These are phyloP conservation scores for Crepidotus variabilis DNA, from an alignment of 768 basidiomycete species.

Conservation along the genomic window DNA sequence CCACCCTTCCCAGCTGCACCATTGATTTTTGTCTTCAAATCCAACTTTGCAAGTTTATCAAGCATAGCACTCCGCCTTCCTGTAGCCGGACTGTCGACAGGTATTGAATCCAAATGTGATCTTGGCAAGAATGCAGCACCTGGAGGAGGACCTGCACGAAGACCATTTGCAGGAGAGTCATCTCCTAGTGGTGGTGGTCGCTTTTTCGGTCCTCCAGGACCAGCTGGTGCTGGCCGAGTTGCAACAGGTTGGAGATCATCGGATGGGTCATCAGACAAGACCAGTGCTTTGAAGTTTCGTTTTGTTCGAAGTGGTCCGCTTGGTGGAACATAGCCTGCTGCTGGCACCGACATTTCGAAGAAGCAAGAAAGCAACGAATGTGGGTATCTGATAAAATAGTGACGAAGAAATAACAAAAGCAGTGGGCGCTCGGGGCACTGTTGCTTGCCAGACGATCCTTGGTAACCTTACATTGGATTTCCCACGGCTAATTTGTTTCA, in stretches of 20 bases:
- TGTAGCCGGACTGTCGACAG: constrained; percentile 49
- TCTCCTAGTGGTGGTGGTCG: constrained; percentile 23
- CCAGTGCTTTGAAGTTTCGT: constrained; percentile 84
- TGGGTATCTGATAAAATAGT: neutral
- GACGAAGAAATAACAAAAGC: neutral
- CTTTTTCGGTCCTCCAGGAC: constrained; percentile 14
- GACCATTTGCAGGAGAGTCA: constrained; percentile 13
- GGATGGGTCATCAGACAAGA: constrained; percentile 49
- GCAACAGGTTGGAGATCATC: constrained; percentile 17
- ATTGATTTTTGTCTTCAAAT: constrained; percentile 62
- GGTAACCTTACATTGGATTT: neutral
- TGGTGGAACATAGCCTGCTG: constrained; percentile 13
- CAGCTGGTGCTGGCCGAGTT: constrained; percentile 18
- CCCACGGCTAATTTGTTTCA: neutral
- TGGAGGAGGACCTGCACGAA: constrained; percentile 20
- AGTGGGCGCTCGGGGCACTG: neutral
- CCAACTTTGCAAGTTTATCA: constrained; percentile 77
- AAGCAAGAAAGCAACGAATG: neutral
- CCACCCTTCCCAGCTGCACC: constrained; percentile 17
- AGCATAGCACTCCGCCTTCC: constrained; percentile 52
- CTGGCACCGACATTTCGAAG: constrained; percentile 5
- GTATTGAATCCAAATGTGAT: constrained; percentile 32
- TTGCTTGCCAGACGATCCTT: neutral
- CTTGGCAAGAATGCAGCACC: constrained; percentile 26
- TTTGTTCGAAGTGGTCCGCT: constrained; percentile 72